phyloP scores from a whole-genome alignment of 2,329 filamentous ascomycete genomes.

The Colletotrichum sp. region DNA sequence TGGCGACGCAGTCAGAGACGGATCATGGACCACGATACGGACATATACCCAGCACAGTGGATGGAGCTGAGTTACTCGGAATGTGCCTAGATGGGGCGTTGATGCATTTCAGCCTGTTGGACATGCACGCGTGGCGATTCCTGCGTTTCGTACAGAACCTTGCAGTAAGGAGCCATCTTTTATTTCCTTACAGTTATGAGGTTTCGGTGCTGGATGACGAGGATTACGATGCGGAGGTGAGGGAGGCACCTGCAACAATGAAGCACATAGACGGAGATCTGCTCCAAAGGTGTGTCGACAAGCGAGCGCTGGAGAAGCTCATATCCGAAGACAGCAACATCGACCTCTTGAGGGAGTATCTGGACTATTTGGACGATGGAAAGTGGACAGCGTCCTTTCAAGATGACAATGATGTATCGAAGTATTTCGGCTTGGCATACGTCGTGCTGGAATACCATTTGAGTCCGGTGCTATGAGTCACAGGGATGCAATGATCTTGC shows the following conservation, averaged over 20 bases:
- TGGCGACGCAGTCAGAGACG: not conserved
- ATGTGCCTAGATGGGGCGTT: conserved; percentile 73
- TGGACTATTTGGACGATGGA: conserved; percentile 55
- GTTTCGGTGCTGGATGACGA: conserved; percentile 27
- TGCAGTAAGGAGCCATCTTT: conserved; percentile 49
- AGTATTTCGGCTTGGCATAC: conserved; percentile 57
- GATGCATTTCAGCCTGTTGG: conserved; percentile 72
- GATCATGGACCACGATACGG: conserved; percentile 43
- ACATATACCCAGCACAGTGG: conserved; percentile 43
- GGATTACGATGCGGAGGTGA: conserved; percentile 40
- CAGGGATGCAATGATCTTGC: not conserved
- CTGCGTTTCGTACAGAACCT: conserved; percentile 78
- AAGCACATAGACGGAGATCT: conserved; percentile 75
- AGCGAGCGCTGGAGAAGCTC: conserved; percentile 48
- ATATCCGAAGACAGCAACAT: conserved; percentile 36
- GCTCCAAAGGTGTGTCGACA: conserved; percentile 58
- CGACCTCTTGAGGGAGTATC: conserved; percentile 50
- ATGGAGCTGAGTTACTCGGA: conserved; percentile 64
- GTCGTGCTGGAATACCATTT: conserved; percentile 60
- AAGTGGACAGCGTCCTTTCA: conserved; percentile 40
- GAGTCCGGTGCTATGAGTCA: conserved; percentile 49
- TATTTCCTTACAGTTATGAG: conserved; percentile 54
- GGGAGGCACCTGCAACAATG: conserved; percentile 42
- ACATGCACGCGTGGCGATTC: conserved; percentile 66
- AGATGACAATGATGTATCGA: conserved; percentile 24